These are phyloP conservation scores for Dioszegia hungarica DNA, from an alignment of 768 basidiomycete genomes.

Conservation along the genomic window DNA sequence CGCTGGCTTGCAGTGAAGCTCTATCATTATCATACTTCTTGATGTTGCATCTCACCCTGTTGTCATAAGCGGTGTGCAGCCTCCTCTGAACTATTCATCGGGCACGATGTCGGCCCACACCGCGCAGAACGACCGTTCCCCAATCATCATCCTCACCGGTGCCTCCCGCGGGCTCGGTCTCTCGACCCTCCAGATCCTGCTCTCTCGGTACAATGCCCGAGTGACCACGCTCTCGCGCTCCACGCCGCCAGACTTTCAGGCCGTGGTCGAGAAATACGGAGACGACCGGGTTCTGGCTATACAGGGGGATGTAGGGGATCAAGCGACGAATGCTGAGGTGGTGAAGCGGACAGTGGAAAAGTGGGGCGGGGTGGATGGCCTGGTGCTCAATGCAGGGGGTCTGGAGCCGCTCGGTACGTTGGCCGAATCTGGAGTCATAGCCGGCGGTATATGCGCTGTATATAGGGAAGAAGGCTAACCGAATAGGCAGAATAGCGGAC, in stretches of 20 bases:
- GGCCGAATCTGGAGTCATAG: too few species aligned
- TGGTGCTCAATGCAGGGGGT: constrained; percentile 79
- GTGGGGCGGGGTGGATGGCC: constrained; percentile 65
- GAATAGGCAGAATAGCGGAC: constrained; percentile 27
- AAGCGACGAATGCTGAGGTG: constrained; percentile 50
- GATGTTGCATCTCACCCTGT: too few species aligned
- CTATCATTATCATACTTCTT: too few species aligned
- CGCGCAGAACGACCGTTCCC: too few species aligned
- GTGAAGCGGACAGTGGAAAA: constrained; percentile 56
- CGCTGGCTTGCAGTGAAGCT: too few species aligned
- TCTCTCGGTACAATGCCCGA: constrained; percentile 60
- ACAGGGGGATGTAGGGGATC: constrained; percentile 58
- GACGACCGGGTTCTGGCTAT: constrained; percentile 23
- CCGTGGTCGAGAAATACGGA: constrained; percentile 24
- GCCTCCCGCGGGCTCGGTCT: constrained; percentile 77
- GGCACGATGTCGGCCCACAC: too few species aligned
- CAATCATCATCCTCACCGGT: constrained; percentile 74
- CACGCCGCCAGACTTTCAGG: constrained; percentile 60
- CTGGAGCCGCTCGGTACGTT: constrained; percentile 63
- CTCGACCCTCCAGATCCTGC: constrained; percentile 64
- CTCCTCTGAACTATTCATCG: too few species aligned
- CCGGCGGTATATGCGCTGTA: too few species aligned
- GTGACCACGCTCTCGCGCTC: constrained; percentile 76
- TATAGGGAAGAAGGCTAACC: too few species aligned
- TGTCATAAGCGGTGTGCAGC: too few species aligned